Conservation (phyloP, 2,329 filamentous ascomycete genomes). For the Rugonectria rugulosa region DNA sequence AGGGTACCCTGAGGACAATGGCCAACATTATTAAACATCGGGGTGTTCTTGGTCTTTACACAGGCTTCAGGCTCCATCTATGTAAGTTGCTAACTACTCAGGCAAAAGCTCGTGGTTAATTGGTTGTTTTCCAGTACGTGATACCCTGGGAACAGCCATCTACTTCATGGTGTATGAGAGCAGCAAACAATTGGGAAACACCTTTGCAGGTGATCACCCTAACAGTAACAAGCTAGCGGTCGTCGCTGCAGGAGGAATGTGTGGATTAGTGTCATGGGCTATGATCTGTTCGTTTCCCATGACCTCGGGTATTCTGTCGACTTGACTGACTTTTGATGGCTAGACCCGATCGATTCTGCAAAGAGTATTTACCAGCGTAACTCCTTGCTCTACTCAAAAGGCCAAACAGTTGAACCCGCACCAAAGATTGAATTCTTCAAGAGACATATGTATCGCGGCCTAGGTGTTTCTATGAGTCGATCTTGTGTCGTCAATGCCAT, state of each 20-base stretch:
- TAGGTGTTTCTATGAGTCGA: constrained; percentile 83
- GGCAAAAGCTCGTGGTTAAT: constrained; percentile 14
- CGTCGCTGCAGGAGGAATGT: constrained; percentile 79
- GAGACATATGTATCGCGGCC: constrained; percentile 79
- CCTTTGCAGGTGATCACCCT: constrained; percentile 73
- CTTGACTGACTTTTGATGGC: constrained; percentile 14
- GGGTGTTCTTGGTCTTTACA: constrained; percentile 78
- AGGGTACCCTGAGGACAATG: constrained; percentile 79
- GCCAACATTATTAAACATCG: constrained; percentile 79
- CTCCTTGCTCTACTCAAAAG: constrained; percentile 73
- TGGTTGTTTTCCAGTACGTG: constrained; percentile 65
- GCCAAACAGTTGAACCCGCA: constrained; percentile 67
- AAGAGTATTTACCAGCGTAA: constrained; percentile 89
- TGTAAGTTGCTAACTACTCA: constrained; percentile 58
- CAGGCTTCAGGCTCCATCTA: constrained; percentile 80
- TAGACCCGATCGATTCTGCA: constrained; percentile 78
- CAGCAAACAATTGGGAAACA: constrained; percentile 81
- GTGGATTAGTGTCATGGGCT: constrained; percentile 85
- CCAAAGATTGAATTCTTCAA: constrained; percentile 83
- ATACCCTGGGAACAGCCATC: constrained; percentile 83
- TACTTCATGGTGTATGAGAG: constrained; percentile 93
- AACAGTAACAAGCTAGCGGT: constrained; percentile 84
- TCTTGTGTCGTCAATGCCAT: constrained; percentile 87
- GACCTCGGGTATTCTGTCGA: neutral
- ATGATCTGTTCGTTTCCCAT: constrained; percentile 66